Evolutionary conservation across 2,329 filamentous ascomycete genomes (phyloP).

Genomic region (Didymellaceae sp.): DNA sequence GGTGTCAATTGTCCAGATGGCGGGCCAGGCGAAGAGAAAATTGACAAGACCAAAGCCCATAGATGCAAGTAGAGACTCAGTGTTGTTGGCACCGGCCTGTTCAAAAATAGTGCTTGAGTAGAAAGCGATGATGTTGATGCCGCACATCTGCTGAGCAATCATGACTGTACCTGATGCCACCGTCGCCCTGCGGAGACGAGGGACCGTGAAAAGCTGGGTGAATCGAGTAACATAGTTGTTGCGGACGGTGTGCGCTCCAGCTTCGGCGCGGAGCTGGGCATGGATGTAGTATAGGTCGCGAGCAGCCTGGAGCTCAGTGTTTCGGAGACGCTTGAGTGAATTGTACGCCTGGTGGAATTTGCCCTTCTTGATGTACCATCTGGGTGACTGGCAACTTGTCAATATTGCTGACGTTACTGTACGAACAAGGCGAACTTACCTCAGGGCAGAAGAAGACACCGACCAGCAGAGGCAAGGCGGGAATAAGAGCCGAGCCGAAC

Average conservation of each 20-base stretch:
- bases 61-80: constrained; percentile 56
- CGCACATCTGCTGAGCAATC: constrained; percentile 68
- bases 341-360: constrained; percentile 46
- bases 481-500: constrained; percentile 49
- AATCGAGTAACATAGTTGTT: constrained; percentile 46
- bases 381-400: constrained; percentile 11
- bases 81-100: constrained; percentile 50
- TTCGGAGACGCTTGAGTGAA: constrained; percentile 44
- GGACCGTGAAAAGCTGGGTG: constrained; percentile 68
- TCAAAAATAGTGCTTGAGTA: constrained; percentile 58
- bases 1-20: constrained; percentile 63
- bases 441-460: constrained; percentile 44
- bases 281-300: constrained; percentile 53
- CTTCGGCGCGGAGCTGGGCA: constrained; percentile 42
- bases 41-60: constrained; percentile 64
- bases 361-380: constrained; percentile 47
- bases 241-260: not conserved
- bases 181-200: constrained; percentile 72
- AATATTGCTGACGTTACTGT: constrained; percentile 29
- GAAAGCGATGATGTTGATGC: constrained; percentile 56
- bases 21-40: constrained; percentile 64
- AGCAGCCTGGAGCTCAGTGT: constrained; percentile 47
- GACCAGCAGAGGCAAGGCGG: constrained; percentile 44
- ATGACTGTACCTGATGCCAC: constrained; percentile 79
- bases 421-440: constrained; percentile 52